Percentiles rank a stretch among this genome's conserved stretches.
Conservation (phyloP, 805 yeast genomes). For the Starmerella stigmatis region DNA sequence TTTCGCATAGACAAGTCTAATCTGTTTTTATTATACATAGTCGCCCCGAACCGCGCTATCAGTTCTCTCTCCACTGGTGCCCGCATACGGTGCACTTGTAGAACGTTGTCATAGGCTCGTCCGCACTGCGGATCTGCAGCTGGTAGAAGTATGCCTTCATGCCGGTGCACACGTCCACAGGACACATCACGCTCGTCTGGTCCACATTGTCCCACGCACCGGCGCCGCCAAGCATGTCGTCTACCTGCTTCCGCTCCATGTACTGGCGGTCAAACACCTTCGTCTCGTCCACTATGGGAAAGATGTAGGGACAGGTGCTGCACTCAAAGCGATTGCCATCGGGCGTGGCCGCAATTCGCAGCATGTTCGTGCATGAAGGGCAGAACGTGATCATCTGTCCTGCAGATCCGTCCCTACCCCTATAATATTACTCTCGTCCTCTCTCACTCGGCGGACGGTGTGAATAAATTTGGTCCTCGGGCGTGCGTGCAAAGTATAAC, state of each 20-base stretch:
- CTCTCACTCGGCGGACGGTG: too few relatives aligned
- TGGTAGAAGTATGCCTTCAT: slow-evolving; percentile 94
- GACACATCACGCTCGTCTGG: slow-evolving; percentile 89
- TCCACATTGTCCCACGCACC: slow-evolving; percentile 99
- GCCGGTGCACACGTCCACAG: slow-evolving; percentile 72
- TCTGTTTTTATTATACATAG: too few relatives aligned
- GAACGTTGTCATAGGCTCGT: slow-evolving; percentile 98
- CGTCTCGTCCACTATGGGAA: slow-evolving; percentile 64
- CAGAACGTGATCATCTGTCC: slow-evolving; percentile 97
- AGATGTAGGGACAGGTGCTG: slow-evolving; percentile 91
- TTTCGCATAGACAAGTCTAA: slow-evolving; percentile 15
- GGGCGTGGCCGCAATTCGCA: slow-evolving; percentile 56
- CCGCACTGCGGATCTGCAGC: slow-evolving; percentile 92
- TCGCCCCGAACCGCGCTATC: too few relatives aligned
- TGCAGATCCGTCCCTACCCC: too few relatives aligned
- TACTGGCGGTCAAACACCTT: slow-evolving; percentile 77
- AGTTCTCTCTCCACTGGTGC: slow-evolving; percentile 94
- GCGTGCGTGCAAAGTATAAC: too few relatives aligned
- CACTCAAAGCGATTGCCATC: slow-evolving; percentile 62
- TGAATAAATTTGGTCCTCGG: too few relatives aligned
- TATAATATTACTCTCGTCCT: too few relatives aligned
- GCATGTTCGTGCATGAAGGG: slow-evolving; percentile 88
- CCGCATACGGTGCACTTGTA: slow-evolving; percentile 90
- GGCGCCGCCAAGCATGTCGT: slow-evolving; percentile 91
- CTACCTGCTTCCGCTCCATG: slow-evolving; percentile 79